These are phyloP conservation scores for Fusarium sp. DNA, from an alignment of 2,329 filamentous ascomycete genomes.

Conservation along the genomic window DNA sequence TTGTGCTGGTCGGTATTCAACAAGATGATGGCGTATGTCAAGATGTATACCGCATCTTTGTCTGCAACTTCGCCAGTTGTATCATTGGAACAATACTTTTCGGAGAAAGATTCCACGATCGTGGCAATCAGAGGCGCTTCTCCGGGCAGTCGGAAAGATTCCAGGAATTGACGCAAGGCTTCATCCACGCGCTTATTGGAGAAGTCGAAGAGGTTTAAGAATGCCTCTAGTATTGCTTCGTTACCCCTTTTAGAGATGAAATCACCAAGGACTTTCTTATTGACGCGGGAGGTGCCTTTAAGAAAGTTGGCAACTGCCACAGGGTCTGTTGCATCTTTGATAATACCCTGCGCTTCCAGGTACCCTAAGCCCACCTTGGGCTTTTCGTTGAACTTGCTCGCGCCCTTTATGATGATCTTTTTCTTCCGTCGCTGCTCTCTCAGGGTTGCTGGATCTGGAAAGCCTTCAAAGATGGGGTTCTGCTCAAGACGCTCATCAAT, in stretches of 20 bases:
- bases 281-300: constrained; percentile 85
- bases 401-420: constrained; percentile 87
- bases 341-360: constrained; percentile 86
- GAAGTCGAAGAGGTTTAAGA: constrained; percentile 91
- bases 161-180: constrained; percentile 85
- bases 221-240: constrained; percentile 84
- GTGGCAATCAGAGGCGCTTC: constrained; percentile 93
- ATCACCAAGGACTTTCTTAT: constrained; percentile 91
- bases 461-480: constrained; percentile 69
- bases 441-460: constrained; percentile 73
- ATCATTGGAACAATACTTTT: constrained; percentile 80
- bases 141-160: constrained; percentile 92
- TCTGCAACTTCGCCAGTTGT: constrained; percentile 81
- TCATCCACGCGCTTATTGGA: constrained; percentile 87
- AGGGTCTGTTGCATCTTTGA: constrained; percentile 78
- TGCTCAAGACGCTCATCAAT: constrained; percentile 88
- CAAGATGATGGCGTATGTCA: constrained; percentile 97
- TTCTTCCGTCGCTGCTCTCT: constrained; percentile 82
- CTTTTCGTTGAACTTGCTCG: constrained; percentile 93
- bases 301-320: constrained; percentile 86
- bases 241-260: constrained; percentile 93
- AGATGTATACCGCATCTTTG: constrained; percentile 87
- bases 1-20: constrained; percentile 98
- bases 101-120: constrained; percentile 87
- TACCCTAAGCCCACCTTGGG: constrained; percentile 90